These are phyloP conservation scores for Aspergillus saccharolyticus DNA, from an alignment of 495 filamentous ascomycete species.

Conservation along the genomic window DNA sequence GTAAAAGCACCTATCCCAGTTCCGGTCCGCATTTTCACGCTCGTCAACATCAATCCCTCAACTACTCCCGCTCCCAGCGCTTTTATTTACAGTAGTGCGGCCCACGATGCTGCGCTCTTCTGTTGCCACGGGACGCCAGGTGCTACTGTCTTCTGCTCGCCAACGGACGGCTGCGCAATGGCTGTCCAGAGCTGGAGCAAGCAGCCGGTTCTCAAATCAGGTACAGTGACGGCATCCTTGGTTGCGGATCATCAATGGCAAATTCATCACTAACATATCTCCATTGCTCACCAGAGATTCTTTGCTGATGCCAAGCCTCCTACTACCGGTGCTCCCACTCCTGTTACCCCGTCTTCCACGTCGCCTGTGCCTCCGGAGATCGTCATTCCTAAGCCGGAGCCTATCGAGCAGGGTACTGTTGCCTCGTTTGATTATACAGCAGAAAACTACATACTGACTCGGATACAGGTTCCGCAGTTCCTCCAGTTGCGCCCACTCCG, in stretches of 20 bases:
- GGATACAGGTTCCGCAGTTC: slow-evolving; percentile 23
- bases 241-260: background rate
- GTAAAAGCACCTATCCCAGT: slow-evolving; percentile 36
- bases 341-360: slow-evolving; percentile 42
- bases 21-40: slow-evolving; percentile 31
- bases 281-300: slow-evolving; percentile 29
- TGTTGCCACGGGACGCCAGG: slow-evolving; percentile 41
- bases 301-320: slow-evolving; percentile 41
- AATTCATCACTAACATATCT: background rate
- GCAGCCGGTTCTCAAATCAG: slow-evolving; percentile 41
- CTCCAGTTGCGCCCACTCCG: slow-evolving; percentile 38
- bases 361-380: slow-evolving; percentile 57
- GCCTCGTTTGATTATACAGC: slow-evolving; percentile 16
- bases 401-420: slow-evolving; percentile 42
- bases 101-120: slow-evolving; percentile 49
- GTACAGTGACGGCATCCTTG: slow-evolving; percentile 27
- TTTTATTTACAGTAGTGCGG: slow-evolving; percentile 39
- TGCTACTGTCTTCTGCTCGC: slow-evolving; percentile 40
- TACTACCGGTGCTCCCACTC: slow-evolving; percentile 29
- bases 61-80: slow-evolving; percentile 25
- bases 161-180: slow-evolving; percentile 44
- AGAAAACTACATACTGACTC: slow-evolving; percentile 13
- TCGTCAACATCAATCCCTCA: slow-evolving; percentile 32
- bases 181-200: slow-evolving; percentile 40
- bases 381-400: slow-evolving; percentile 50